These are phyloP conservation scores for Psilocybe subaeruginosa DNA, from an alignment of 768 basidiomycete species.

Conservation along the genomic window DNA sequence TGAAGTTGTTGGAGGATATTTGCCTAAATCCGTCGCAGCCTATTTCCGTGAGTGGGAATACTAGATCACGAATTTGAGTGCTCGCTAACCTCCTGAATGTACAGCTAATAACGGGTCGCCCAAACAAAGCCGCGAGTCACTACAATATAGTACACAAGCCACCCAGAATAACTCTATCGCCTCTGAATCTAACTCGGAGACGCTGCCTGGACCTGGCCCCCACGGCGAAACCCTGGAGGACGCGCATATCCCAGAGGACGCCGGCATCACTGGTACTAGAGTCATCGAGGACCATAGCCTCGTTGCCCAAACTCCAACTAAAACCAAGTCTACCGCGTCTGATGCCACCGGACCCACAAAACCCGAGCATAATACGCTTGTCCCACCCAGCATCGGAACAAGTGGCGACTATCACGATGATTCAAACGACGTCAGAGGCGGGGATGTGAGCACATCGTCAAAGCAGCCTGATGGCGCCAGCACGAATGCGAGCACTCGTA, in stretches of 20 bases:
- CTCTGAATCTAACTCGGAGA: neutral
- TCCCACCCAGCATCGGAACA: neutral
- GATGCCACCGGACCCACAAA: neutral
- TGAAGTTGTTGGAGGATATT: constrained; percentile 19
- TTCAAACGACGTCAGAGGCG: neutral
- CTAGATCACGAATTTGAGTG: neutral
- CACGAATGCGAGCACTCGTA: constrained; percentile 13
- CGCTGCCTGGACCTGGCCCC: neutral
- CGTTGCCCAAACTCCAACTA: neutral
- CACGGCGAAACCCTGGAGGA: neutral
- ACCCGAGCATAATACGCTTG: neutral
- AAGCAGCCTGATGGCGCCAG: neutral
- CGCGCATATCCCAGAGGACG: neutral
- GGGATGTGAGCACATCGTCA: neutral
- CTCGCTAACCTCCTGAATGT: no score
- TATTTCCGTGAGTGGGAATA: constrained; percentile 17
- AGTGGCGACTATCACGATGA: neutral
- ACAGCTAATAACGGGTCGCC: neutral
- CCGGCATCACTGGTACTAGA: neutral
- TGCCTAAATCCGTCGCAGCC: constrained; percentile 15
- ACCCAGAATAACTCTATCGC: neutral
- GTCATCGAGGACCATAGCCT: neutral
- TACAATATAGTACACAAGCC: neutral
- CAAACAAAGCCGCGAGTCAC: neutral
- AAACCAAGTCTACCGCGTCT: neutral